Base-by-base conservation (phyloP, 2,329 filamentous ascomycete genomes). In the Colletotrichum camelliae region DNA sequence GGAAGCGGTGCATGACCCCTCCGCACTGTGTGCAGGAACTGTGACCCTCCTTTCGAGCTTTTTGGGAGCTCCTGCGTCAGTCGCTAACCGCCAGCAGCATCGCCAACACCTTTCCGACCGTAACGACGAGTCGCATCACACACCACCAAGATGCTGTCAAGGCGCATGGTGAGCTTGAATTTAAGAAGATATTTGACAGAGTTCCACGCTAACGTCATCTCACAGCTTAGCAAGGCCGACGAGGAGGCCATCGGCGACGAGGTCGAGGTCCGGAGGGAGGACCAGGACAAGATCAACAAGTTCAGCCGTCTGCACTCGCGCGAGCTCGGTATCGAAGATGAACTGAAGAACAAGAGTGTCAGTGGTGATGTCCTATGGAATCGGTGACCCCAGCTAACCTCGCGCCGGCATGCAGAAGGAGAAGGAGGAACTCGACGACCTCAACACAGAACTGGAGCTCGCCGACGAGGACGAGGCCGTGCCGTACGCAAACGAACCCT, bases 251-350 rank as follows among this genome's bases (percentile, higher is more conserved):
- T 89, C 68, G 91, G 92, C 77, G 94, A 97, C 79, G 97, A 99
- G 83, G 94, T 96, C 80, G 95, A 98, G 85, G 97, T 99, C 75
- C 94, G 97, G 76, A 94, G 96, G 82, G 96, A 98, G 84, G 97
- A 99, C 84, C 97, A 99, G 86, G 96, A 98, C 87, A 98, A 97
- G 87, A 99, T 99, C 91, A 99, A 99, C 87, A 94, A 93, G 79
- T 99, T 99, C 89, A 98, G 96, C 85, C 93, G 96, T 60, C 89
- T 99, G 77, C 97, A 99, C 84, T 95, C 97, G 83, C 94, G 95
- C 67, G 94, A 98, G 84, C 89, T 94, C 39, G 85, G 89, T 4
- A 84, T 98, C 5, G 93, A 97, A 82, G 96, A 97, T 64, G 93
- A 97, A 80, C 86, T 98, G 78, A 94, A 94, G 82, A 84, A 86